Conservation (phyloP, 169 alveolate genomes). For the Eimeria acervulina region DNA sequence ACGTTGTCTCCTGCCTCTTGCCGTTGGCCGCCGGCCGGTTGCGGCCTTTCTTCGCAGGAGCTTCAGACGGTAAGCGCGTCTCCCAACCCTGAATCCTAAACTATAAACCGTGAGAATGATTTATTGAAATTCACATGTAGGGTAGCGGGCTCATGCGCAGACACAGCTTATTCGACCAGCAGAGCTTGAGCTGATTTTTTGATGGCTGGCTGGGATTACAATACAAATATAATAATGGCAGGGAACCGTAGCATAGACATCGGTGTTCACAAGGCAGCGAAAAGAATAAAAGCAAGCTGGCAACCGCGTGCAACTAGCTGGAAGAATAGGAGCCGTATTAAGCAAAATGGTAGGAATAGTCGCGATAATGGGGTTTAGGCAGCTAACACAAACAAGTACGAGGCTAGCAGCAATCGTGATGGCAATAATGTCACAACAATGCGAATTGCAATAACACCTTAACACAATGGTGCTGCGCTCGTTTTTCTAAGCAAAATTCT, state of each 20-base stretch:
- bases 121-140: neutral
- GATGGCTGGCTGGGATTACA: neutral
- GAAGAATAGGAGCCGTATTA: neutral
- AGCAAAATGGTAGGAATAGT: neutral
- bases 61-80: neutral
- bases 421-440: neutral
- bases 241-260: neutral
- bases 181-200: neutral
- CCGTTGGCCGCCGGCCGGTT: conserved; percentile 50
- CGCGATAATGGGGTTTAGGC: neutral
- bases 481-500: neutral
- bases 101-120: neutral
- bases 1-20: conserved; percentile 35
- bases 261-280: neutral
- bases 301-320: neutral
- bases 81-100: neutral
- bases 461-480: neutral
- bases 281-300: neutral
- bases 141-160: neutral
- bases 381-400: neutral
- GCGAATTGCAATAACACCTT: too few relatives aligned
- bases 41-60: neutral
- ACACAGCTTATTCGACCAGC: neutral
- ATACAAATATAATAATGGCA: neutral
- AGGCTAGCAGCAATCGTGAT: neutral